Percentiles rank a stretch among this genome's conserved stretches.
These are phyloP conservation scores for Euphorbia peplus DNA, from an alignment of 345 rosid species.

Conservation along the genomic window DNA sequence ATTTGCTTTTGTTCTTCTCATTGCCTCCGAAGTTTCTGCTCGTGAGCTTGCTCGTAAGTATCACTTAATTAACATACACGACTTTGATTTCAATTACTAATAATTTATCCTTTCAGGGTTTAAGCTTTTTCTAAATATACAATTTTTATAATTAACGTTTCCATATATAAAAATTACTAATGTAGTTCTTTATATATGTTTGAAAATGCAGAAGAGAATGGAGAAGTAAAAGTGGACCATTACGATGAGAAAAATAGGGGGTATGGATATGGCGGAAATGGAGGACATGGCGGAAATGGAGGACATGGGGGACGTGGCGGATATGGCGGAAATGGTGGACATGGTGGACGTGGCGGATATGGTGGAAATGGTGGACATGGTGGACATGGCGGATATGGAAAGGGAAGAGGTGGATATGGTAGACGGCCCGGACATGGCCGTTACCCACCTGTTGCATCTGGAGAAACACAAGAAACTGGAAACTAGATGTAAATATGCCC, in stretches of 20 bases:
- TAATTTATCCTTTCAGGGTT: too few relatives aligned
- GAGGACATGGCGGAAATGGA: background rate
- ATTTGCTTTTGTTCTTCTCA: background rate
- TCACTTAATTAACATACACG: too few relatives aligned
- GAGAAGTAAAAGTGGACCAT: background rate
- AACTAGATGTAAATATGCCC: background rate
- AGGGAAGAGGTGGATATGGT: background rate
- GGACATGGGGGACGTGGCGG: background rate
- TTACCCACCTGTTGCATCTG: background rate
- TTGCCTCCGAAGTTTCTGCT: background rate
- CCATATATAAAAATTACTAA: too few relatives aligned
- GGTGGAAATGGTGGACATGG: background rate
- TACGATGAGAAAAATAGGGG: background rate
- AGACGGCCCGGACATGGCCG: background rate
- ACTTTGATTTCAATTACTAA: too few relatives aligned
- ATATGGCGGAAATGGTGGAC: background rate
- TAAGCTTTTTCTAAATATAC: too few relatives aligned
- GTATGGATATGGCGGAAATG: background rate
- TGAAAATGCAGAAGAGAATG: background rate
- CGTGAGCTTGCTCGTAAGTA: background rate
- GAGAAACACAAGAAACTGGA: background rate
- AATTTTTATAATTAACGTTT: too few relatives aligned
- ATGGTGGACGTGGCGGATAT: background rate
- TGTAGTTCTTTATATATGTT: too few relatives aligned
- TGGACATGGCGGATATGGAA: background rate